Evolutionary conservation across 2,329 filamentous ascomycete genomes (phyloP).

Genomic region (Helicocarpus griseus): DNA sequence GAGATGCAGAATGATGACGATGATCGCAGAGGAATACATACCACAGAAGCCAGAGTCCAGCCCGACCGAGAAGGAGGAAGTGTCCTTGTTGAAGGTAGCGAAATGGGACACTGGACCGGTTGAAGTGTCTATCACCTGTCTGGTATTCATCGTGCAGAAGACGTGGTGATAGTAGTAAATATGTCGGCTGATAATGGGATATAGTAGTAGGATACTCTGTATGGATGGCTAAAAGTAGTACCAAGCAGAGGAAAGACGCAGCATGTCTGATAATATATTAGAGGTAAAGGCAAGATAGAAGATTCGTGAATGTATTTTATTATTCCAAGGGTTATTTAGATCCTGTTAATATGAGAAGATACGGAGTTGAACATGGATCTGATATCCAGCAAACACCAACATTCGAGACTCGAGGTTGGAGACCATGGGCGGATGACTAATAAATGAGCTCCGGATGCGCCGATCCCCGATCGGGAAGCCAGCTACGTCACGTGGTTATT

Average conservation of each 20-base stretch:
- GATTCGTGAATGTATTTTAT: neutral
- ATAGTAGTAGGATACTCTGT: neutral
- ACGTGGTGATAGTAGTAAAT: conserved; percentile 14
- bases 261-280: neutral
- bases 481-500: neutral
- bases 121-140: conserved; percentile 72
- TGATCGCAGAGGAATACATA: conserved; percentile 35
- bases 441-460: no score
- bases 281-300: neutral
- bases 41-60: conserved; percentile 78
- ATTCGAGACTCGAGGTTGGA: no score
- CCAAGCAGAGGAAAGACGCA: neutral
- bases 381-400: no score
- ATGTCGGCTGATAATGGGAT: neutral
- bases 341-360: neutral
- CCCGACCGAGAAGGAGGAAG: conserved; percentile 77
- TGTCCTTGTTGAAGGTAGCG: conserved; percentile 74
- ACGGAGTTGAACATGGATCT: neutral
- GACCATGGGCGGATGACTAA: no score
- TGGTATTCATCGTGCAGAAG: conserved; percentile 67
- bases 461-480: neutral
- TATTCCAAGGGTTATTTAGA: no score
- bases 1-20: conserved; percentile 7
- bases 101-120: conserved; percentile 68
- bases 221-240: neutral